A percentile compares a stretch with the other conserved stretches of the same genome.
Conservation (phyloP, 1,284 basidiomycete species). For the Trichosporon ovoides region DNA sequence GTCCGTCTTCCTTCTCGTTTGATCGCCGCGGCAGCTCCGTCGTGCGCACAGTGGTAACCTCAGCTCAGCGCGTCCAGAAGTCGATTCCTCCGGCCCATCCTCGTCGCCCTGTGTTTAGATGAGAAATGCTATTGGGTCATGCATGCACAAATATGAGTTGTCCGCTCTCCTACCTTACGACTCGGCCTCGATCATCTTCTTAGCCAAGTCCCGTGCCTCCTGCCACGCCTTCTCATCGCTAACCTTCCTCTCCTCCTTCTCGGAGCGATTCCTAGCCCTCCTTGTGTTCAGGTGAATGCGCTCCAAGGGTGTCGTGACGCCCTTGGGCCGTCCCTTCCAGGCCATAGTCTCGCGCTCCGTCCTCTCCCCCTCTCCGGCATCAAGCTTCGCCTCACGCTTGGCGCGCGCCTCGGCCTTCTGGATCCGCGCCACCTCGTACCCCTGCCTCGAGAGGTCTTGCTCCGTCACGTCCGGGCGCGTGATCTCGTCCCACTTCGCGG, state of each 20-base stretch:
- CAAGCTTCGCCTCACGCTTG: neutral
- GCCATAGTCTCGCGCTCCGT: slow-evolving; percentile 26
- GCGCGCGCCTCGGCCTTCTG: slow-evolving; percentile 7
- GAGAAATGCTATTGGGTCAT: slow-evolving; percentile 5
- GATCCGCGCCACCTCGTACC: neutral
- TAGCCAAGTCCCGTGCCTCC: neutral
- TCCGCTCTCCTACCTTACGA: neutral
- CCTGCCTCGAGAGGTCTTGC: slow-evolving; percentile 8
- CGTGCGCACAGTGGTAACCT: too few relatives aligned
- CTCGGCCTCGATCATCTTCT: slow-evolving; percentile 1
- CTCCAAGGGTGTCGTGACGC: slow-evolving; percentile 32
- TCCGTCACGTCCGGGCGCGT: neutral
- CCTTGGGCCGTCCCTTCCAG: slow-evolving; percentile 29
- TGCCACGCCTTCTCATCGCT: slow-evolving; percentile 7
- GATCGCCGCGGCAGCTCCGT: too few relatives aligned
- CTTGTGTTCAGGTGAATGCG: slow-evolving; percentile 35
- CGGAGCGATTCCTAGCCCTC: slow-evolving; percentile 21
- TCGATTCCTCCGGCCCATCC: too few relatives aligned
- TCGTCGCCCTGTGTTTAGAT: neutral
- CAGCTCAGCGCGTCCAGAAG: too few relatives aligned
- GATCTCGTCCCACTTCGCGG: slow-evolving; percentile 3
- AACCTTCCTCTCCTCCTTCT: slow-evolving; percentile 28
- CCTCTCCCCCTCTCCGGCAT: slow-evolving; percentile 8
- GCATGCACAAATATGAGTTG: slow-evolving; percentile 8
- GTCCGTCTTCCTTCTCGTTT: too few relatives aligned